Percentiles rank a stretch among this genome's conserved stretches.
phyloP scores from a whole-genome alignment of 768 basidiomycete species.

The Cyathus striatus region DNA sequence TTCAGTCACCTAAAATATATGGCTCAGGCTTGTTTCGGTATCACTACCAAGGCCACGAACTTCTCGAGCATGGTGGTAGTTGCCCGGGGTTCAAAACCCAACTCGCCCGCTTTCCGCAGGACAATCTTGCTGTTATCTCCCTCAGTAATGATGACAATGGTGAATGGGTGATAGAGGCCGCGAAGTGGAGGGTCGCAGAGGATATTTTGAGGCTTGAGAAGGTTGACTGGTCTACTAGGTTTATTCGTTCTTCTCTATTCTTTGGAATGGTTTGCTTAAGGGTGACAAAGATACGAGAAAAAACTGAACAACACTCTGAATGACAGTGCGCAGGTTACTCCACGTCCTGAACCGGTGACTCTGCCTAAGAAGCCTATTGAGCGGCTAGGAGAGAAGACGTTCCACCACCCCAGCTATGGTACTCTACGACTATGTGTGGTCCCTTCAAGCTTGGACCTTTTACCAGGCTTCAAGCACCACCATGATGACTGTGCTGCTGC shows the following conservation, averaged over 20 bases:
- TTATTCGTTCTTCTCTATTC: too few relatives aligned
- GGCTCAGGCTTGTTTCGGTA: constrained; percentile 33
- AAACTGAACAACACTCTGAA: constrained; percentile 12
- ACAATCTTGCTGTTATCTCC: constrained; percentile 31
- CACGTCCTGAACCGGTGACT: constrained; percentile 15
- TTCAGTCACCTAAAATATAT: constrained; percentile 32
- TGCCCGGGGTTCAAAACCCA: constrained; percentile 30
- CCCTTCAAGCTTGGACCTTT: not conserved
- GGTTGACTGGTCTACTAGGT: constrained; percentile 36
- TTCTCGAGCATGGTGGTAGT: constrained; percentile 38
- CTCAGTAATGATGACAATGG: constrained; percentile 37
- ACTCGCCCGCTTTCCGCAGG: constrained; percentile 27
- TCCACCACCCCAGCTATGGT: constrained; percentile 30
- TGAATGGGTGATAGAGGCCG: constrained; percentile 23
- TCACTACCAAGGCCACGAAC: constrained; percentile 33
- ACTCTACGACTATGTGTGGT: constrained; percentile 28
- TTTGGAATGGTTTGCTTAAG: too few relatives aligned
- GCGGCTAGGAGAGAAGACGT: constrained; percentile 18
- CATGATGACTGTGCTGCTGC: constrained; percentile 14
- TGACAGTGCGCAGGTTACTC: constrained; percentile 15
- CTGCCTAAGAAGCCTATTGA: constrained; percentile 14
- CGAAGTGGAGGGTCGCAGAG: constrained; percentile 32
- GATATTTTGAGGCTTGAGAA: constrained; percentile 24
- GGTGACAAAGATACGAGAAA: constrained; percentile 24
- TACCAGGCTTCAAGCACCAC: not conserved